A percentile compares a stretch with the other conserved stretches of the same genome.
These are phyloP conservation scores for Antitrichia curtipendula DNA, from an alignment of 225 moss, liverwort and hornwort species.

Conservation along the genomic window DNA sequence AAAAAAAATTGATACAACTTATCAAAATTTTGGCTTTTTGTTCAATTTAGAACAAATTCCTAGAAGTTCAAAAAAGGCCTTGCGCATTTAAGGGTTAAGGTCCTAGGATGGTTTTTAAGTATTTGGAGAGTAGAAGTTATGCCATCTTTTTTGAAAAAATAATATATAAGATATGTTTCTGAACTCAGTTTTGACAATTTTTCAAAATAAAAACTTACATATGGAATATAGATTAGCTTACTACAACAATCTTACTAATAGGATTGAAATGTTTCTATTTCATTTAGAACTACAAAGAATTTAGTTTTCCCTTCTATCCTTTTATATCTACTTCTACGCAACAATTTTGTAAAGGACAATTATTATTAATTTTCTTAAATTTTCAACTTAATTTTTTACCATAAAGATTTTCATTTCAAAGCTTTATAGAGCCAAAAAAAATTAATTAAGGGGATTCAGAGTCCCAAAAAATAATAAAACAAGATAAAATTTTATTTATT, in stretches of 20 bases:
- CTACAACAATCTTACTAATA: rapidly evolving
- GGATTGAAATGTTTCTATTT: neutral
- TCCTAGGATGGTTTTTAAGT: too few relatives aligned
- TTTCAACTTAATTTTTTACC: neutral
- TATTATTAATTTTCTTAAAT: too few relatives aligned
- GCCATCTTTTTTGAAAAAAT: neutral
- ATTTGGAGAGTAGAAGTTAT: neutral
- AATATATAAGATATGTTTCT: too few relatives aligned
- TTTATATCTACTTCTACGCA: neutral
- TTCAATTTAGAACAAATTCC: too few relatives aligned
- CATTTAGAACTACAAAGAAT: neutral
- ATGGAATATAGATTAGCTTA: neutral
- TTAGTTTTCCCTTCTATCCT: neutral
- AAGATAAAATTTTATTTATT: neutral
- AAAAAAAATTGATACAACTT: too few relatives aligned
- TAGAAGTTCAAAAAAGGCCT: too few relatives aligned
- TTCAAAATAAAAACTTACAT: too few relatives aligned
- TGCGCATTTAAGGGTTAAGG: too few relatives aligned
- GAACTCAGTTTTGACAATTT: too few relatives aligned
- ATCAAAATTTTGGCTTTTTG: too few relatives aligned
- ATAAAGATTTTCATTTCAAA: neutral
- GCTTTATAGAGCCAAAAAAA: rapidly evolving
- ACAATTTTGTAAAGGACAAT: neutral
- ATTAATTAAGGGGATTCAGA: neutral
- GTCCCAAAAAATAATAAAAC: neutral